Evolutionary conservation across 2,329 filamentous ascomycete genomes (phyloP).

Genomic region (Davidsoniella neocaledoniae): DNA sequence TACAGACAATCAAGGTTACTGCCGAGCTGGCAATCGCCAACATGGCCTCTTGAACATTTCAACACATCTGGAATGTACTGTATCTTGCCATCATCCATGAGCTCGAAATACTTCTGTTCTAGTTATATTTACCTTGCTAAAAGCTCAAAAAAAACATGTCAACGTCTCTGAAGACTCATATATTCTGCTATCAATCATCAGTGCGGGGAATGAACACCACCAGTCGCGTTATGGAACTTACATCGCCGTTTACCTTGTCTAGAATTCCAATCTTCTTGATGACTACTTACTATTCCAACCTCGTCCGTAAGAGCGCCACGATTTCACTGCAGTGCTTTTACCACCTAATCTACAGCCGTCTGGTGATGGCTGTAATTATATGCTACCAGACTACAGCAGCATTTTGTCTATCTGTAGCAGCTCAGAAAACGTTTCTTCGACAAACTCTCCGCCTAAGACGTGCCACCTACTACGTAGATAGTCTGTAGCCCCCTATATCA

Average conservation of each 20-base stretch:
- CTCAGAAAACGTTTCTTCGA: slow-evolving; percentile 20
- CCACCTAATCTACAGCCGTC: slow-evolving; percentile 66
- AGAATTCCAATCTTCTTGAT: slow-evolving; percentile 97
- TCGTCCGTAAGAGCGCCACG: slow-evolving; percentile 63
- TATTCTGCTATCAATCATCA: slow-evolving; percentile 76
- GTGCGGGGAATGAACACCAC: slow-evolving; percentile 81
- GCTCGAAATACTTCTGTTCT: slow-evolving; percentile 62
- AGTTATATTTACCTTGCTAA: slow-evolving; percentile 45
- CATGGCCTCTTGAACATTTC: slow-evolving; percentile 88
- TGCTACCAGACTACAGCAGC: slow-evolving; percentile 13
- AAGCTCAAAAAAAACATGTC: slow-evolving; percentile 34
- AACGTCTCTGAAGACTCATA: slow-evolving; percentile 71
- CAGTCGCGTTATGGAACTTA: slow-evolving; percentile 79
- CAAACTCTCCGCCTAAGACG: slow-evolving; percentile 37
- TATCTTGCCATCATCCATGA: slow-evolving; percentile 68
- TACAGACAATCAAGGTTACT: slow-evolving; percentile 24
- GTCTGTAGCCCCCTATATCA: slow-evolving; percentile 56
- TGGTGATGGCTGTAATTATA: slow-evolving; percentile 35
- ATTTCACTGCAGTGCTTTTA: slow-evolving; percentile 61
- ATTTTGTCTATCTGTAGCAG: slow-evolving; percentile 17
- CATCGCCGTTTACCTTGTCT: slow-evolving; percentile 74
- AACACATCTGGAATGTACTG: slow-evolving; percentile 79
- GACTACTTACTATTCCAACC: slow-evolving; percentile 94
- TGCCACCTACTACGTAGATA: slow-evolving; percentile 66
- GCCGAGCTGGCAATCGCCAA: slow-evolving; percentile 25